Base-by-base conservation (phyloP, 148 eudicot species). In the Silene conica region DNA sequence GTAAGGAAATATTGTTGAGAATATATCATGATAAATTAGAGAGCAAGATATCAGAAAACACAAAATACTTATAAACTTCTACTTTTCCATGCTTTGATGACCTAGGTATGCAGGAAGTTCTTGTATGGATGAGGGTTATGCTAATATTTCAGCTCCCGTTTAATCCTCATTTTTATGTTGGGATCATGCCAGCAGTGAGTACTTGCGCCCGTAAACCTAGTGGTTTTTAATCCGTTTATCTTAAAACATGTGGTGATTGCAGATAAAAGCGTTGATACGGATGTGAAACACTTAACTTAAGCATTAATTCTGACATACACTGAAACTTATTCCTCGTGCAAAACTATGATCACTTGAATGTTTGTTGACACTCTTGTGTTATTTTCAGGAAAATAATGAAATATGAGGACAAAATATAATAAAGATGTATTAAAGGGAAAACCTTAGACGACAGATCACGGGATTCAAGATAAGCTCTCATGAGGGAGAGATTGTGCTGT, bases 381-480 rank as follows among this genome's bases (percentile, higher is more conserved):
- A 50, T 23, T 61, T 21, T 8, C 55, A 48, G 6, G 26, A 10
- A 48, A 20, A 4, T 16, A 15, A 31, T 31, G 46, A 9, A 66
- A 28, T 57, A 65, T 31, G 67, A 50, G 41, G 54, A 23, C 25
- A 43, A 23, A 60, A 12, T 62, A 38, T 38, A 13, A 71, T 60
- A 43, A 50, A 50, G 50, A 67, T 38, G 72, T 22, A 52, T n/a
- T 23, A 45, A 54, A 74, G 19, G n/a, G 26, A 55, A 25, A 43
- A 86, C 96, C 90, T 89, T 87, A 69, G 82, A 77, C 63, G 90
- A 78, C 19, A 93, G 89, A 74, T 88, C 96, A 62, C 72, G 78
- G 22, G 48, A 67, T 73, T 92, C 87, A 28, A 90, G 85, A 28
- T 66, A 70, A 73, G 84, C 84, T 80, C 92, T 82, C 88, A 88